Percentiles rank a stretch among this genome's conserved stretches.
Evolutionary conservation across 345 rosid genomes (phyloP).

Genomic region (rapeseed (Brassica napus)): DNA sequence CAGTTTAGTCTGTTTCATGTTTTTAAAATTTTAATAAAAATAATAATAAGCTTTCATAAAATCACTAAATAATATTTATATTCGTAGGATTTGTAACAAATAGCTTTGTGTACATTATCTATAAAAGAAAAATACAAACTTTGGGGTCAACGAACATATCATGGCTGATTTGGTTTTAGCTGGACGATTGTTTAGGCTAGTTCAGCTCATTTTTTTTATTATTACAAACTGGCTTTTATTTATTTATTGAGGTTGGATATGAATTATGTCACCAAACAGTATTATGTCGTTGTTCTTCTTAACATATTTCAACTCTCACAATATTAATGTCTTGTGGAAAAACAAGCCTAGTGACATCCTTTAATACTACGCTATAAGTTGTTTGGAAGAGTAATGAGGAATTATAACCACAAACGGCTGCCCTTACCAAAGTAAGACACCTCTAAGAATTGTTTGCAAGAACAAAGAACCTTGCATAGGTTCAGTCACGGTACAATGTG

Average conservation of each 20-base stretch:
- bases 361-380: not conserved
- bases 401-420: not conserved
- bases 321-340: not conserved
- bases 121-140: not conserved
- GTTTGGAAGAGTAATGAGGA: not conserved
- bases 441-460: conserved; percentile 66
- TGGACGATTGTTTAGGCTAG: not conserved
- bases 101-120: not conserved
- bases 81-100: not conserved
- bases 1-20: not conserved
- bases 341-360: not conserved
- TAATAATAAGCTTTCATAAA: not conserved
- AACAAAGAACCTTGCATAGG: conserved; percentile 86
- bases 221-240: not conserved
- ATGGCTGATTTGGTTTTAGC: not conserved
- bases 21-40: not conserved
- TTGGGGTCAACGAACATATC: not conserved
- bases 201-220: not conserved
- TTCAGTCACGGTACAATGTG: conserved; percentile 68
- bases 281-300: not conserved
- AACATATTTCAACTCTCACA: not conserved
- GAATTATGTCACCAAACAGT: not conserved
- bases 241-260: not conserved
- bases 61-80: not conserved
- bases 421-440: conserved; percentile 87